Percentiles rank a stretch among this genome's conserved stretches.
Conservation (phyloP, 208 protist genomes). For the Leishmania mexicana region DNA sequence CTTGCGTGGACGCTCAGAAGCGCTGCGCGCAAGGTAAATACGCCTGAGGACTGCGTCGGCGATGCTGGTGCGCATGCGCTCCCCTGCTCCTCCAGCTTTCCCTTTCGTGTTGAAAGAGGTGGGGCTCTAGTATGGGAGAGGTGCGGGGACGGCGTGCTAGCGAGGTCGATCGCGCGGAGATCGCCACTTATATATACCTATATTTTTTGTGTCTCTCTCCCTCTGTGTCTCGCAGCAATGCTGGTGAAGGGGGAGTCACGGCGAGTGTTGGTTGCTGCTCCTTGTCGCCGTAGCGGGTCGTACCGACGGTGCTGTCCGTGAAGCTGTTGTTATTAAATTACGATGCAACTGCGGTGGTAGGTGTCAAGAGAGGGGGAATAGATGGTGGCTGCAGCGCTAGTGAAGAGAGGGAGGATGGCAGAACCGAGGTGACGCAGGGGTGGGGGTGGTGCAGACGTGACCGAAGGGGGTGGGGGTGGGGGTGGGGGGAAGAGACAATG, state of each 20-base stretch:
- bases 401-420: not conserved
- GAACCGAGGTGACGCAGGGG: not conserved
- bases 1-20: constrained; percentile 66
- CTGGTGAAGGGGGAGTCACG: not conserved
- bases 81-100: not conserved
- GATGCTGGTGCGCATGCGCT: not conserved
- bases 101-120: not conserved
- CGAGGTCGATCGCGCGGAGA: not conserved
- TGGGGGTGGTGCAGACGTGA: not conserved
- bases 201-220: not conserved
- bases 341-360: not conserved
- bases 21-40: constrained; percentile 40
- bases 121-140: not conserved
- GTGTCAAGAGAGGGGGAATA: not conserved
- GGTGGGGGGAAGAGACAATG: not conserved
- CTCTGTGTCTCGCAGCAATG: not conserved
- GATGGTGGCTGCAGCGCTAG: not conserved
- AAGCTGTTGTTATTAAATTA: not conserved
- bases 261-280: not conserved
- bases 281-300: not conserved
- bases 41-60: not conserved
- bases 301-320: not conserved
- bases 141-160: not conserved
- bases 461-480: not conserved
- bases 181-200: too few relatives aligned